Conservation (phyloP, 2,329 filamentous ascomycete genomes). For the Samsoniella hepiali region DNA sequence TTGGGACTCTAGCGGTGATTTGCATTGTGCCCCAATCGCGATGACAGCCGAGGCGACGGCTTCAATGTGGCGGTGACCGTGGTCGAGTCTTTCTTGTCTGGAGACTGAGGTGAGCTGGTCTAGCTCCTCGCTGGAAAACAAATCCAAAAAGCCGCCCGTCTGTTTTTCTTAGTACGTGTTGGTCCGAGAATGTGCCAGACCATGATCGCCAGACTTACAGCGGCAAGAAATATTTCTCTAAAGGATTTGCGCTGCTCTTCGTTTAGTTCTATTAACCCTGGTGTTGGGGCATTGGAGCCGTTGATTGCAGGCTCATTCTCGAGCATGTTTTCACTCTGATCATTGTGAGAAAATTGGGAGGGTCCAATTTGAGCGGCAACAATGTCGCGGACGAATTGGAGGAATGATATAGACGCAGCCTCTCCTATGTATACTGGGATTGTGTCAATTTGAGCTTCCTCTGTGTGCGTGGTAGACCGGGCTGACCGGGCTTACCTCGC, state of each 20-base stretch:
- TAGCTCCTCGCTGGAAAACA: slow-evolving; percentile 9
- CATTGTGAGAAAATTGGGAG: slow-evolving; percentile 51
- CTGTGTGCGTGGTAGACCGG: no score
- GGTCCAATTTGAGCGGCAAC: slow-evolving; percentile 50
- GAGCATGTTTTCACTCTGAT: slow-evolving; percentile 50
- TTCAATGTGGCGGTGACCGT: slow-evolving; percentile 1
- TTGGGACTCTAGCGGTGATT: slow-evolving; percentile 29
- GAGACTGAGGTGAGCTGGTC: slow-evolving; percentile 1
- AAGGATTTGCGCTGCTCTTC: not conserved
- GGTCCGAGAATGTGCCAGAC: no score
- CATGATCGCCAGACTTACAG: not conserved
- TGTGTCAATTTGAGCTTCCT: not conserved
- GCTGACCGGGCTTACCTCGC: slow-evolving; percentile 32
- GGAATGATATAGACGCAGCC: slow-evolving; percentile 53
- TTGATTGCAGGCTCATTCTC: slow-evolving; percentile 37
- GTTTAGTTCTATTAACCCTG: slow-evolving; percentile 10
- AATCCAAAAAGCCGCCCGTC: slow-evolving; percentile 17
- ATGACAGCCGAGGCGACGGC: slow-evolving; percentile 40
- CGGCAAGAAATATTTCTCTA: not conserved
- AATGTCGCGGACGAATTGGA: slow-evolving; percentile 49
- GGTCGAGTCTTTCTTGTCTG: slow-evolving; percentile 9
- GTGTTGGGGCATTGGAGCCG: slow-evolving; percentile 1
- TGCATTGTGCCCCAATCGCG: slow-evolving; percentile 51
- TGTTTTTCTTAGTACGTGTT: not conserved
- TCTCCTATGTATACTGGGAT: slow-evolving; percentile 45